Evolutionary conservation across 352 stramenopile species (phyloP).

Genomic region (Pythium myriotylum): DNA sequence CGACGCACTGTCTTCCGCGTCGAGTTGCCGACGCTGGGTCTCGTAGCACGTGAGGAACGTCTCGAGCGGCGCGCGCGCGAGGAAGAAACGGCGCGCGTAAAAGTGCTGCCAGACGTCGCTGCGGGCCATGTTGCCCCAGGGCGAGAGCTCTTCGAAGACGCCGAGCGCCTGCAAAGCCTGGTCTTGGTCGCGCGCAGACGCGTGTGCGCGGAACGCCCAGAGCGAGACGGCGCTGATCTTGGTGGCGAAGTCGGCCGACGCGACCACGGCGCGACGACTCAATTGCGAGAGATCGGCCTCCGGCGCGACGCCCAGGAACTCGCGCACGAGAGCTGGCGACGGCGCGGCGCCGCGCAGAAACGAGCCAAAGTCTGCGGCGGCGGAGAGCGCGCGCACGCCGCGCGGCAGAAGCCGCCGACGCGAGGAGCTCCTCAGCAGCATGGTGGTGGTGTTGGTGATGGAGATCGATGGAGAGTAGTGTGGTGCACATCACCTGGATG

Average conservation of each 20-base stretch:
- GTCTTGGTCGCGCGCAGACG: neutral
- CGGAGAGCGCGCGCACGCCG: neutral
- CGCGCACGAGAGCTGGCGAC: neutral
- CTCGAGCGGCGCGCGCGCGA: conserved; percentile 43
- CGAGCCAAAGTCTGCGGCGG: neutral
- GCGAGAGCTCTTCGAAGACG: conserved; percentile 31
- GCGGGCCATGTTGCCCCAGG: conserved; percentile 54
- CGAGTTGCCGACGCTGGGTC: conserved; percentile 14
- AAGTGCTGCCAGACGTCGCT: conserved; percentile 55
- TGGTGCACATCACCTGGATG: too few relatives aligned
- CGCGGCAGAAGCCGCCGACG: neutral
- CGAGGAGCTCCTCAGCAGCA: too few relatives aligned
- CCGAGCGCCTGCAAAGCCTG: neutral
- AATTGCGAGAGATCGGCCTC: neutral
- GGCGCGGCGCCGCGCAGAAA: neutral
- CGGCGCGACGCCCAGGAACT: conserved; percentile 1
- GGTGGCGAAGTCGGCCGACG: conserved; percentile 2
- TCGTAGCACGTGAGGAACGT: conserved; percentile 45
- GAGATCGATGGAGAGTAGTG: too few relatives aligned
- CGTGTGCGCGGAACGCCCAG: conserved; percentile 14
- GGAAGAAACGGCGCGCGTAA: conserved; percentile 66
- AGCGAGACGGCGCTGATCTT: conserved; percentile 17
- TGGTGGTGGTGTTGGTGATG: too few relatives aligned
- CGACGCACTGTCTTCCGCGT: conserved; percentile 7
- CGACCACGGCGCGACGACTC: neutral